Percentiles rank a stretch among this genome's conserved stretches.
Conservation (phyloP, 1,284 basidiomycete genomes). For the Tylopilus sp. region DNA sequence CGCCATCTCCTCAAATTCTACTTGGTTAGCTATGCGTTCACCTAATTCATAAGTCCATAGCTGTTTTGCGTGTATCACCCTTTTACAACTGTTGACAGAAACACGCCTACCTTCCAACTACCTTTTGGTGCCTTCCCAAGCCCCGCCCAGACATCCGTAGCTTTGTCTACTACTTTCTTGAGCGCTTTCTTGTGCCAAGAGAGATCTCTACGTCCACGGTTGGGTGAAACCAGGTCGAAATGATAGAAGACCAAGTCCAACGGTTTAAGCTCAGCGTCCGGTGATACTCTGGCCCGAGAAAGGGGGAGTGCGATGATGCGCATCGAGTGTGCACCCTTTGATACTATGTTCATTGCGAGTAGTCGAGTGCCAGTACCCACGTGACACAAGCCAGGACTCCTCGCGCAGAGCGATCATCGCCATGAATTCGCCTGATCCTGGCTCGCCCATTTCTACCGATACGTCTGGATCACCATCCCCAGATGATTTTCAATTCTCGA, state of each 20-base stretch:
- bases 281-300: constrained; percentile 22
- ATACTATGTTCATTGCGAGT: constrained; percentile 25
- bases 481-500: constrained; percentile 33
- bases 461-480: constrained; percentile 35
- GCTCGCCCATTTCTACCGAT: constrained; percentile 33
- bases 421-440: constrained; percentile 35
- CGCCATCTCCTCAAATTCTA: constrained; percentile 73
- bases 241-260: constrained; percentile 43
- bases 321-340: constrained; percentile 33
- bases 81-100: not conserved
- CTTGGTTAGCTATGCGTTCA: constrained; percentile 59
- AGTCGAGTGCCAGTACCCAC: not conserved
- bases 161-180: constrained; percentile 48
- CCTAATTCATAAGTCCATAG: constrained; percentile 56
- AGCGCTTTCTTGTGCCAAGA: constrained; percentile 23
- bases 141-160: constrained; percentile 51
- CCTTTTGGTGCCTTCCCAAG: constrained; percentile 60
- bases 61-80: constrained; percentile 33
- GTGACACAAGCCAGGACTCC: constrained; percentile 14
- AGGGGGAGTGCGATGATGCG: constrained; percentile 49
- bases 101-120: constrained; percentile 61
- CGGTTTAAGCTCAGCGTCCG: constrained; percentile 11
- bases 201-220: constrained; percentile 2
- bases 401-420: not conserved
- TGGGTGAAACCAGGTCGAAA: constrained; percentile 34